These are phyloP conservation scores for Aspergillus quadrilineatus DNA, from an alignment of 2,329 filamentous ascomycete genomes.

Conservation along the genomic window DNA sequence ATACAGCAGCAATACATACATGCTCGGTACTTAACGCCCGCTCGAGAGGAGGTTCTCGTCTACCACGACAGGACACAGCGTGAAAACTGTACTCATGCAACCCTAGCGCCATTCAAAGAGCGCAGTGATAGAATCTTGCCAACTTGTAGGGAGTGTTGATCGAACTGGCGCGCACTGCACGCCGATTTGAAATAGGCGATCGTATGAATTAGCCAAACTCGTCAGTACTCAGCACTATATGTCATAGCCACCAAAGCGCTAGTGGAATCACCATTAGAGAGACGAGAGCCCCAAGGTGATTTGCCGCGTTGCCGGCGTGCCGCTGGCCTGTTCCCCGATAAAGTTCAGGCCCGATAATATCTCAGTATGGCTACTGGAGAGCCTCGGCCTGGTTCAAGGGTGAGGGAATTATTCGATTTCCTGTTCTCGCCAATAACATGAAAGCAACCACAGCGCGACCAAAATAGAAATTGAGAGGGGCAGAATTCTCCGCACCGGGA, in stretches of 20 bases:
- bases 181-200: no score
- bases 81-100: not conserved
- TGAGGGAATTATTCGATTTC: not conserved
- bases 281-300: not conserved
- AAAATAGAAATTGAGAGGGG: not conserved
- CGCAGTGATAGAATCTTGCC: no score
- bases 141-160: no score
- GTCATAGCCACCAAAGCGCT: not conserved
- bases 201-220: no score
- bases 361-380: not conserved
- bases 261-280: not conserved
- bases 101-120: no score
- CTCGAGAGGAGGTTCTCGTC: no score
- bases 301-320: not conserved
- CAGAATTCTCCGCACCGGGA: slow-evolving; percentile 15
- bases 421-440: not conserved
- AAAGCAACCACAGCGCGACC: not conserved
- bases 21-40: no score
- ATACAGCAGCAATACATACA: no score
- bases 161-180: no score
- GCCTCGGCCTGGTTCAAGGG: slow-evolving; percentile 6
- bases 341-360: not conserved
- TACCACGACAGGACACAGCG: no score
- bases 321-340: not conserved
- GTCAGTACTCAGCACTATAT: not conserved